Base-by-base conservation (phyloP, 352 stramenopile species). In the Globisporangium viniferum region DNA sequence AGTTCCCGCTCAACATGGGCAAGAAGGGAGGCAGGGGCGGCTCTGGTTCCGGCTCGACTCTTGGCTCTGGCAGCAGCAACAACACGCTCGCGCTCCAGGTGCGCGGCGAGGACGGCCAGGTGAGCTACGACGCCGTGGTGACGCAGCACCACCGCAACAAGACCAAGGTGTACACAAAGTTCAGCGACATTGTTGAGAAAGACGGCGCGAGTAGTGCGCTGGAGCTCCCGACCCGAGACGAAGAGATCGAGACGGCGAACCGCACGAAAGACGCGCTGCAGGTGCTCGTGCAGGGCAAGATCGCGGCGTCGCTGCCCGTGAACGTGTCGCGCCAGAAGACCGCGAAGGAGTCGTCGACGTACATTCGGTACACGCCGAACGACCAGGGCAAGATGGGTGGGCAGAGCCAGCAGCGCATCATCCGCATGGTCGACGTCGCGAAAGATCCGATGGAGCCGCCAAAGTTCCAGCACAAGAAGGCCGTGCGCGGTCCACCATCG, bases 381-480 rank as follows among this genome's bases (percentile, higher is more conserved):
- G 86, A 95, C 48, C 85, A 92, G 68, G 80, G 79, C 39, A 83
- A 79, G 62, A 88, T 86, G 68, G 75, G 75, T 14, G 78, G 71
- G 5, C 67, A 79, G 51, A 75, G 76, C 41, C 78, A 97, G 67
- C 94, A 99, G 80, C 91, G 98, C 51, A 97, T 99, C 67, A 99
- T 99, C 72, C 94, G 97, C 73, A 98, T 99, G 92, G 97, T 99
- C 44, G 97, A 99, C 0, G 92, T 93, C n/a, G 94, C 98, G 62
- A 93, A 99, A 63, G 98, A 99, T 86, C 98, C 98, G 4, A 98
- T 99, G 91, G 97, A 99, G 76, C 98, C 98, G 54, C 97, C 98
- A 12, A 99, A 99, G 79, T 98, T 99, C 75, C 98, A 98, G 79
- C 97, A 99, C 76, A 97, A 97, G 56, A 99, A 99, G 79, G 95